Evolutionary conservation across 139 green algal species (phyloP).

Genomic region (Mesostigma viride): DNA sequence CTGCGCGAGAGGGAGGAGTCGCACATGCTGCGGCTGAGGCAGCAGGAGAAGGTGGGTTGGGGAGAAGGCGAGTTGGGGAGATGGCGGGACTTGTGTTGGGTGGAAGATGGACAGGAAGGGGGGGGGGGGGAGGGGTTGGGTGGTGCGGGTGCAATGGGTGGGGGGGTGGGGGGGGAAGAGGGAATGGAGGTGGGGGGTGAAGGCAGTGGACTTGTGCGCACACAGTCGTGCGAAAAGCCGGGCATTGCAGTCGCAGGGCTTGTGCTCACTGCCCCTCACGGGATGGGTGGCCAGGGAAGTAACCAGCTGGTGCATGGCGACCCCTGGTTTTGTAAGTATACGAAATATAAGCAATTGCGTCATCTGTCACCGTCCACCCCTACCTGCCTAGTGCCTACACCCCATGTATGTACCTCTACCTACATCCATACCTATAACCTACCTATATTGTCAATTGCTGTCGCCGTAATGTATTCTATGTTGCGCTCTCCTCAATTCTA

Average conservation of each 20-base stretch:
- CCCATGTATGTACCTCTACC: neutral
- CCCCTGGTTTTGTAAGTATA: too few relatives aligned
- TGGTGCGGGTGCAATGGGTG: neutral
- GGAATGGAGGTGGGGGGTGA: conserved; percentile 10
- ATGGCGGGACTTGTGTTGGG: too few relatives aligned
- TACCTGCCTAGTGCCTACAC: neutral
- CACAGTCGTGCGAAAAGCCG: neutral
- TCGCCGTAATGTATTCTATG: neutral
- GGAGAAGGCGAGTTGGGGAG: too few relatives aligned
- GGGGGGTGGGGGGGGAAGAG: neutral
- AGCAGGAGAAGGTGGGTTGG: too few relatives aligned
- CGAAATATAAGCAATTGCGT: too few relatives aligned
- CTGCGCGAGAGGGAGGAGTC: conserved; percentile 42
- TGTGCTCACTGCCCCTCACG: too few relatives aligned
- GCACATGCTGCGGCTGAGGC: conserved; percentile 16
- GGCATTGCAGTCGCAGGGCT: too few relatives aligned
- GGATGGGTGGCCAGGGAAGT: too few relatives aligned
- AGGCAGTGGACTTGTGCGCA: neutral
- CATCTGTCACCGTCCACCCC: too few relatives aligned
- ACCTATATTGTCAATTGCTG: neutral
- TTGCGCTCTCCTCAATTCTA: neutral
- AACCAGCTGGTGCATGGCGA: too few relatives aligned
- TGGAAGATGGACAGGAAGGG: neutral
- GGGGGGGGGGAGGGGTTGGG: neutral
- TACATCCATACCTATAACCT: neutral